phyloP scores from a whole-genome alignment of 2,329 filamentous ascomycete genomes.

The Trichoderma sp. region DNA sequence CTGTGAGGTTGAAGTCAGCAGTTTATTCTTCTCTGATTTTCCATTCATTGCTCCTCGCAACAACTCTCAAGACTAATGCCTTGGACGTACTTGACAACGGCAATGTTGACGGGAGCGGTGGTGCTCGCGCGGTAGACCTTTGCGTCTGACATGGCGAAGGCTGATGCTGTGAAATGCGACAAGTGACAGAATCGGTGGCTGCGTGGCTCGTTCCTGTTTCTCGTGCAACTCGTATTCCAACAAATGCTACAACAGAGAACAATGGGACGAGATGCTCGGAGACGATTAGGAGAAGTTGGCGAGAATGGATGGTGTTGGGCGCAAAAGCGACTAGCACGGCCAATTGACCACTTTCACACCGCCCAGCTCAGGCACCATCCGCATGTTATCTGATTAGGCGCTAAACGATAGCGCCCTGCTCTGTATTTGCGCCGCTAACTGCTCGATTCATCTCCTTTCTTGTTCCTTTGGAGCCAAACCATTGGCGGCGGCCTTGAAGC shows the following conservation, averaged over 20 bases:
- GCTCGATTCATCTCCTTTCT: not conserved
- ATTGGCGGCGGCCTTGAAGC: not conserved
- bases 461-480: not conserved
- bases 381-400: not conserved
- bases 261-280: not conserved
- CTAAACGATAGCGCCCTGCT: not conserved
- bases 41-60: not conserved
- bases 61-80: not conserved
- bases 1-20: constrained; percentile 32
- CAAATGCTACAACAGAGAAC: not conserved
- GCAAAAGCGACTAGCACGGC: constrained; percentile 14
- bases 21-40: not conserved
- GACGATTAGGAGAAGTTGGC: not conserved
- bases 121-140: constrained; percentile 89
- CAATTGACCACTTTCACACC: constrained; percentile 14
- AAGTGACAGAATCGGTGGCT: not conserved
- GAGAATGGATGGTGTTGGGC: constrained; percentile 14
- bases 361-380: constrained; percentile 7
- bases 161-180: constrained; percentile 24
- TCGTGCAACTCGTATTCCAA: not conserved
- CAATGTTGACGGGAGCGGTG: constrained; percentile 96
- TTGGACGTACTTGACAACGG: constrained; percentile 79
- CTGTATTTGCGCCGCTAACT: not conserved
- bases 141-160: constrained; percentile 50
- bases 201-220: not conserved